phyloP scores from a whole-genome alignment of 352 stramenopile species.

The Globisporangium uncinulatum region DNA sequence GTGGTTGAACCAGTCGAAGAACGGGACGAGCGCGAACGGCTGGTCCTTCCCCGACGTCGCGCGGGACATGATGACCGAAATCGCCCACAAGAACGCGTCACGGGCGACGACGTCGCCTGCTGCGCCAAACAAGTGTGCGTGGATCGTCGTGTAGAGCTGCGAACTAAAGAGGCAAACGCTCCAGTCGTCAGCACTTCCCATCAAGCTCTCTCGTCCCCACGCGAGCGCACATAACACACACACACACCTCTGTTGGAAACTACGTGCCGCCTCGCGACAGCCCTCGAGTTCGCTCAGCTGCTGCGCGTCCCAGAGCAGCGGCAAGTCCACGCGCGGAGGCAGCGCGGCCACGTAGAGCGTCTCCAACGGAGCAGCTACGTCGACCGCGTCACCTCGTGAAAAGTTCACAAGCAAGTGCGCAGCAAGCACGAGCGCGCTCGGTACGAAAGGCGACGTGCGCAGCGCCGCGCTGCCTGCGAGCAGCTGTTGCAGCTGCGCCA shows the following conservation, averaged over 20 bases:
- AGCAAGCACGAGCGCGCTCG: conserved; percentile 57
- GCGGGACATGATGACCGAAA: conserved; percentile 75
- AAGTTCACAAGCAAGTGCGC: conserved; percentile 68
- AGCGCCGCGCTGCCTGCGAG: conserved; percentile 27
- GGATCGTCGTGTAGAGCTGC: conserved; percentile 63
- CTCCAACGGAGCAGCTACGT: conserved; percentile 18
- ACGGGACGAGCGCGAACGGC: conserved; percentile 78
- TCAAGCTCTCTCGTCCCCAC: background rate
- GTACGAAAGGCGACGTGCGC: conserved; percentile 36
- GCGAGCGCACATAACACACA: background rate
- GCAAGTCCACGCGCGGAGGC: conserved; percentile 50
- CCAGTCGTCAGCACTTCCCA: background rate
- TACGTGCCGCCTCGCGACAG: conserved; percentile 48
- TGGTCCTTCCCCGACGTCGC: conserved; percentile 67
- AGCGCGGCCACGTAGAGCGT: conserved; percentile 59
- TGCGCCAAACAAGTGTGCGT: conserved; percentile 62
- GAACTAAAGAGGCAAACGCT: conserved; percentile 16
- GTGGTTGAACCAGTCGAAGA: conserved; percentile 88
- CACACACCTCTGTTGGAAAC: conserved; percentile 59
- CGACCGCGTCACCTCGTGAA: conserved; percentile 18
- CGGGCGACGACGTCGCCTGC: conserved; percentile 41
- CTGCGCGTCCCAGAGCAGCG: conserved; percentile 59
- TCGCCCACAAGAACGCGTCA: conserved; percentile 77
- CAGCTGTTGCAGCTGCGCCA: conserved; percentile 49
- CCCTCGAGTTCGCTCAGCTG: conserved; percentile 59